phyloP scores from a whole-genome alignment of 2,329 filamentous ascomycete species.

The Leptodontidium sp. region DNA sequence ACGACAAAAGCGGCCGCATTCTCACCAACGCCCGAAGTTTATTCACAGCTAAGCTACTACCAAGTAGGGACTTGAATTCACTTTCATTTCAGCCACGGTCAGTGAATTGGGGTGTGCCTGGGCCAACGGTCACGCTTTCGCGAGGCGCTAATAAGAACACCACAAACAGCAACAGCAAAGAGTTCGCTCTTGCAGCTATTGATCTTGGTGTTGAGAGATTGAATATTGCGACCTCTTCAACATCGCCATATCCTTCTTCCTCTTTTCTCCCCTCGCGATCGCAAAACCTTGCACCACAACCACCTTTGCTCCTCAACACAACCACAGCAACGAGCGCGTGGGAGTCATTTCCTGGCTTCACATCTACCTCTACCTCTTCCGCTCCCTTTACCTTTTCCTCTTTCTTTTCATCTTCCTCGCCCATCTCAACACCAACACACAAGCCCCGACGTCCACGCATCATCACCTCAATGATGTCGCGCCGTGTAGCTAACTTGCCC shows the following conservation, averaged over 20 bases:
- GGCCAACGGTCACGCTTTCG: background rate
- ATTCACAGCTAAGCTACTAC: background rate
- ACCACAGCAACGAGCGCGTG: background rate
- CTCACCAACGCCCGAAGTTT: background rate
- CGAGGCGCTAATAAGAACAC: background rate
- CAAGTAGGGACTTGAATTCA: background rate
- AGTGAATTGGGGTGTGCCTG: background rate
- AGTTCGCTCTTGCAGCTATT: background rate
- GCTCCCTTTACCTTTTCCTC: background rate
- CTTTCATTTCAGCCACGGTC: background rate
- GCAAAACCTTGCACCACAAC: background rate
- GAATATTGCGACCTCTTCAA: background rate
- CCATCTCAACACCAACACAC: slow-evolving; percentile 12
- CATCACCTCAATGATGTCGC: slow-evolving; percentile 8
- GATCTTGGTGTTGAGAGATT: background rate
- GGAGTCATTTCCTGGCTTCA: background rate
- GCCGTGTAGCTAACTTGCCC: slow-evolving; percentile 7
- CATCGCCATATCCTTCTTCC: background rate
- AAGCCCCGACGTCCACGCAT: background rate
- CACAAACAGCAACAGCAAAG: background rate
- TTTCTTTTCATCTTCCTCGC: background rate
- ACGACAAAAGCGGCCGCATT: background rate
- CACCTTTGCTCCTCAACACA: background rate
- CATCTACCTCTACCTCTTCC: background rate
- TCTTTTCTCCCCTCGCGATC: background rate